Conservation (phyloP, 1,284 basidiomycete genomes). For the Phylloporus sp. region DNA sequence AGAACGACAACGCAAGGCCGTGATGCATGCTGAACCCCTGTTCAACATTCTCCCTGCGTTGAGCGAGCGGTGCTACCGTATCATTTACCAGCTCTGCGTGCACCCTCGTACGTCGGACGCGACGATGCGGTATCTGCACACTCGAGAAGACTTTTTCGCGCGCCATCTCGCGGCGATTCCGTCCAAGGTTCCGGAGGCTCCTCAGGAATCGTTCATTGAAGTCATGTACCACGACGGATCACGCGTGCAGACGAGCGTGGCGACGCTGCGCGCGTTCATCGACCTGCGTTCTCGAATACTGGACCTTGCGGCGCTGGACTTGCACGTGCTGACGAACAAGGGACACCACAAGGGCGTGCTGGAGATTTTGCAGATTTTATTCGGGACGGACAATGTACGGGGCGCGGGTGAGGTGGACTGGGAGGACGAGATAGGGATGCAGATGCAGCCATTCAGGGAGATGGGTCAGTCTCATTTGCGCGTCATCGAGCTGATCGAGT, state of each 20-base stretch:
- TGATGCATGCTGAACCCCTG: slow-evolving; percentile 50
- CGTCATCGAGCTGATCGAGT: slow-evolving; percentile 87
- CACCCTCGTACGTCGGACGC: slow-evolving; percentile 85
- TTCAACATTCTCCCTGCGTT: slow-evolving; percentile 76
- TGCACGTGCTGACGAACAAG: slow-evolving; percentile 84
- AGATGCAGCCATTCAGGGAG: slow-evolving; percentile 63
- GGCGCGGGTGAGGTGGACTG: slow-evolving; percentile 46
- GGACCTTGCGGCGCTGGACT: slow-evolving; percentile 86
- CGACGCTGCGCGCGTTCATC: slow-evolving; percentile 79
- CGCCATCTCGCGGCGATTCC: slow-evolving; percentile 81
- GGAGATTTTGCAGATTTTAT: slow-evolving; percentile 75
- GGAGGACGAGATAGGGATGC: slow-evolving; percentile 43
- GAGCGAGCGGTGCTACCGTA: slow-evolving; percentile 85
- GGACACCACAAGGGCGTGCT: slow-evolving; percentile 73
- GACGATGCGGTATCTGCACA: slow-evolving; percentile 88
- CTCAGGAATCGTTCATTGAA: slow-evolving; percentile 62
- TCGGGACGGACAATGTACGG: slow-evolving; percentile 61
- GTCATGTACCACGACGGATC: slow-evolving; percentile 76
- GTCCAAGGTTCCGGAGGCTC: slow-evolving; percentile 55
- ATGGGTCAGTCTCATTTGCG: slow-evolving; percentile 82
- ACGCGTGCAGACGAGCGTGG: slow-evolving; percentile 74
- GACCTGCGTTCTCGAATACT: slow-evolving; percentile 86
- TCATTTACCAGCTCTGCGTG: slow-evolving; percentile 87
- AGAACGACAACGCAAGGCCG: slow-evolving; percentile 38
- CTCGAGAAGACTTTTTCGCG: slow-evolving; percentile 88